These are phyloP conservation scores for Colletotrichum shisoi DNA, from an alignment of 2,329 filamentous ascomycete species.

Conservation along the genomic window DNA sequence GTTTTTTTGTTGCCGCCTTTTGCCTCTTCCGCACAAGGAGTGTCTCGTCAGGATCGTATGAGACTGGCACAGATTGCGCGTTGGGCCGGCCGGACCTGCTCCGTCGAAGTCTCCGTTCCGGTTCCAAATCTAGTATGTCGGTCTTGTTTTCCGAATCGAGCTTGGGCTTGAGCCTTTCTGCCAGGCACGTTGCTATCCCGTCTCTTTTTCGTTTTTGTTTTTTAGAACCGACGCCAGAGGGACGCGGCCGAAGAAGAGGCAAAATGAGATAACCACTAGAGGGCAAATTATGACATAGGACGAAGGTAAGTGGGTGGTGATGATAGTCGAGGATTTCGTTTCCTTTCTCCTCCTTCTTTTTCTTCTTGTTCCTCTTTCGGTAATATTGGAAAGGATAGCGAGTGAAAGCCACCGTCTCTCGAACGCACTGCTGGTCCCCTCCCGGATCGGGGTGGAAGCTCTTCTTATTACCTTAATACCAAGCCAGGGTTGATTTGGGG, in stretches of 20 bases:
- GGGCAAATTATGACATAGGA: constrained; percentile 11
- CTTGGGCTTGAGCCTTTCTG: constrained; percentile 22
- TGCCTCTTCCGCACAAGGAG: constrained; percentile 22
- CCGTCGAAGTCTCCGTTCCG: constrained; percentile 10
- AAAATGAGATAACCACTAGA: not conserved
- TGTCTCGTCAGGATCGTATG: constrained; percentile 21
- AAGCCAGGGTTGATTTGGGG: constrained; percentile 39
- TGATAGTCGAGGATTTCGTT: constrained; percentile 1
- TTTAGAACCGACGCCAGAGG: not conserved
- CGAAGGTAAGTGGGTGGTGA: not conserved
- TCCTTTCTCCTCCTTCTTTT: no score
- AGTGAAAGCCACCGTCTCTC: constrained; percentile 26
- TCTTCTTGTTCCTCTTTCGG: not conserved
- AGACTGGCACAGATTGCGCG: not conserved
- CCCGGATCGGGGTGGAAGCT: constrained; percentile 37
- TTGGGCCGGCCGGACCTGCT: constrained; percentile 14
- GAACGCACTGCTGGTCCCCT: constrained; percentile 26
- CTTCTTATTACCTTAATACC: constrained; percentile 37
- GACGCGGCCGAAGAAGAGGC: not conserved
- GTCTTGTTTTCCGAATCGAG: constrained; percentile 27
- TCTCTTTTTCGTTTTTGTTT: not conserved
- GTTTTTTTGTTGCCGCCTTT: constrained; percentile 16
- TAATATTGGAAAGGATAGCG: constrained; percentile 20
- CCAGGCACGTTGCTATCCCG: not conserved
- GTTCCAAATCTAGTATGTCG: constrained; percentile 10